These are phyloP conservation scores for Scedosporium aurantiacum DNA, from an alignment of 2,329 filamentous ascomycete species.

Conservation along the genomic window DNA sequence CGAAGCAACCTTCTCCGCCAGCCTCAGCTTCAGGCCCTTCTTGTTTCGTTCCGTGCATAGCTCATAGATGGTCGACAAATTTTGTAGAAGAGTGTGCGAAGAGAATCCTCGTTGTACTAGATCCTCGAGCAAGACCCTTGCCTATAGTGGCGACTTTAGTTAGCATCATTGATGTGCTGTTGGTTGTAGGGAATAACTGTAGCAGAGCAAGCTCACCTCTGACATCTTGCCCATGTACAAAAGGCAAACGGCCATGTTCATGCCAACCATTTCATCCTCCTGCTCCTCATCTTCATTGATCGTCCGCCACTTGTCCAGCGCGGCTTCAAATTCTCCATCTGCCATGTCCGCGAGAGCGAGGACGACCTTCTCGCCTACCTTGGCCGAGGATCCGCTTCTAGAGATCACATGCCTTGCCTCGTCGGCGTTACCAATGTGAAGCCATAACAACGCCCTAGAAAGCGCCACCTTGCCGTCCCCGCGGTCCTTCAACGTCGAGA, in stretches of 20 bases:
- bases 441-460: conserved; percentile 56
- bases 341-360: conserved; percentile 66
- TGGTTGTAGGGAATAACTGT: background rate
- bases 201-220: conserved; percentile 38
- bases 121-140: conserved; percentile 53
- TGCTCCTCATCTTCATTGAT: conserved; percentile 26
- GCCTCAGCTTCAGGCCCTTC: conserved; percentile 53
- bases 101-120: conserved; percentile 51
- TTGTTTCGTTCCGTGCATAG: conserved; percentile 67
- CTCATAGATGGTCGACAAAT: conserved; percentile 84
- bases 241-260: conserved; percentile 76
- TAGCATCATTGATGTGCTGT: background rate
- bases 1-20: conserved; percentile 60
- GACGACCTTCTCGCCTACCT: conserved; percentile 38
- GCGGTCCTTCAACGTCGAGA: conserved; percentile 44
- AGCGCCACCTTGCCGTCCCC: conserved; percentile 30
- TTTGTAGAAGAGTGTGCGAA: conserved; percentile 78
- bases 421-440: conserved; percentile 67
- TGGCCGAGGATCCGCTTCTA: conserved; percentile 15
- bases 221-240: conserved; percentile 70
- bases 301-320: conserved; percentile 50
- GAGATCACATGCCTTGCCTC: conserved; percentile 48
- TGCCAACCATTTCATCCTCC: conserved; percentile 57
- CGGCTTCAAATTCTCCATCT: conserved; percentile 58
- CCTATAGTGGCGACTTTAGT: conserved; percentile 29